Base-by-base conservation (phyloP, 1,284 basidiomycete genomes). In the Cyathus olla region DNA sequence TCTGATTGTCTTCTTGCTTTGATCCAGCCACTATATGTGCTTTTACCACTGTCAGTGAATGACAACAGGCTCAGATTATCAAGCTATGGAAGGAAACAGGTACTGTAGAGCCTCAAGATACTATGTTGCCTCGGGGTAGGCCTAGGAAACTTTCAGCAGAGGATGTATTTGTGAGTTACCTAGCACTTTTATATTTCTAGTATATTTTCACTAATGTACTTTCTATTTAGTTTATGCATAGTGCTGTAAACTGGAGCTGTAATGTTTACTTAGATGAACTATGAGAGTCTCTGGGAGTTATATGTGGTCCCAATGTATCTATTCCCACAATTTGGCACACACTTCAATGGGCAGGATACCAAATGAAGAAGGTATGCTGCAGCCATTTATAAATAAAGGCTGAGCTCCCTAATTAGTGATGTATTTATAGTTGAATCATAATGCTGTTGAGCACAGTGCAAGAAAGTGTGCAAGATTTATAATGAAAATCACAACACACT, bases 391-490 rank as follows among this genome's bases (percentile, higher is more conserved):
- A 8, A 13, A 13, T 35, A 8, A 6, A 35, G 13, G 6, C 31
- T 35, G 8, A 35, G 13, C 31, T 35, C 8, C 6, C 8, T 35
- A 13, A 35, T 13, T 8, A 35, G 31, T 35, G 8, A 35, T 8
- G 13, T 35, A 13, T 35, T 35, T 35, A 8, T 35, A 35, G 31
- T 35, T 35, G 31, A 35, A 6, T 35, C 31, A 13, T 8, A 35
- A 35, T 35, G 31, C 31, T 35, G 13, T 35, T 6, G 31, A 35
- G 31, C 13, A 13, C 31, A 35, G 31, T 13, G 53, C 42, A 27
- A 40, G 29, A 13, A 64, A 65, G 60, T 48, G 44, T 17, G 46
- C 60, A 21, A 49, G 44, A 44, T 66, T 54, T 39, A 37, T 35
- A 19, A 60, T 49, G 35, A 26, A 49, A 15, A 55, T 56, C 40